These are phyloP conservation scores for Erythrophleum fordii DNA, from an alignment of 306 rosid genomes.

Conservation along the genomic window DNA sequence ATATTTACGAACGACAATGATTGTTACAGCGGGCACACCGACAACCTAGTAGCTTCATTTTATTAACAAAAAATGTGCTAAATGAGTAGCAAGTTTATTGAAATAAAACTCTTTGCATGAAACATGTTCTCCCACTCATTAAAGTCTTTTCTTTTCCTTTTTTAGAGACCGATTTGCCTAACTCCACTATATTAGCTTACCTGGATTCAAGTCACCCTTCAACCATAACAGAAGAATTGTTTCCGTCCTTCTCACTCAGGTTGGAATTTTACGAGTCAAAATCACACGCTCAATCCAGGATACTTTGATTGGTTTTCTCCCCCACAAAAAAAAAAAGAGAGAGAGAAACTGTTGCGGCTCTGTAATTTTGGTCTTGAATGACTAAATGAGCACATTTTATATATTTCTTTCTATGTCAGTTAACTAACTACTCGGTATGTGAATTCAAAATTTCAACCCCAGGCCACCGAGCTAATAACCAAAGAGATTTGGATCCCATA, in stretches of 20 bases:
- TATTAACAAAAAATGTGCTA: background rate
- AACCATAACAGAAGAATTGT: background rate
- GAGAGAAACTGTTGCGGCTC: background rate
- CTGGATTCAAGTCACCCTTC: constrained; percentile 20
- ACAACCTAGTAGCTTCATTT: background rate
- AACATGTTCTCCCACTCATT: background rate
- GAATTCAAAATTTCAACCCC: too few relatives aligned
- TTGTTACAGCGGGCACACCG: background rate
- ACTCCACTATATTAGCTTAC: constrained; percentile 12
- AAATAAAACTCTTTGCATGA: background rate
- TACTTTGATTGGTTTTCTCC: background rate
- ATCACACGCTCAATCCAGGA: background rate
- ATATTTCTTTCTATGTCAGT: too few relatives aligned
- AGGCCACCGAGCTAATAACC: background rate
- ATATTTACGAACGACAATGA: background rate
- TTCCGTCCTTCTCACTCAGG: background rate
- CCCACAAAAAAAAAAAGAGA: too few relatives aligned
- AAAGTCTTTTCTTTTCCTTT: background rate
- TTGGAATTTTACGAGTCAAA: background rate
- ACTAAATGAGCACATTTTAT: background rate
- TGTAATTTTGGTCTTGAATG: background rate
- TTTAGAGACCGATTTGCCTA: background rate
- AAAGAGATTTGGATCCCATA: background rate
- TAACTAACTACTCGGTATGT: too few relatives aligned
- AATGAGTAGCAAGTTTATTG: background rate